Evolutionary conservation across 2,329 filamentous ascomycete species (phyloP).

Genomic region (Curvularia spicifera): DNA sequence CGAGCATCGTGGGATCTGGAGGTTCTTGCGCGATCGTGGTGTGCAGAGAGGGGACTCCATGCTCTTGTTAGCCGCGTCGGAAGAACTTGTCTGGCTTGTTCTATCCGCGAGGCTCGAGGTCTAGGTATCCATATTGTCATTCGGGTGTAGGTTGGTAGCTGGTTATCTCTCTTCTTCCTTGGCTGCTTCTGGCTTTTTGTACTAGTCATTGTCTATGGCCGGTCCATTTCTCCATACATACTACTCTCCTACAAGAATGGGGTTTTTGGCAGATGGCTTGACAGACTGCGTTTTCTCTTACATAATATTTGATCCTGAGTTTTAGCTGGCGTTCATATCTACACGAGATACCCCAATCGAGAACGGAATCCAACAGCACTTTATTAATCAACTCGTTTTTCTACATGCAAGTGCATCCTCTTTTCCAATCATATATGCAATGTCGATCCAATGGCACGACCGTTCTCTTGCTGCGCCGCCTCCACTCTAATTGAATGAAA

Average conservation of each 20-base stretch:
- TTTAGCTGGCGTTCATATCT: background rate
- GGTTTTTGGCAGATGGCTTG: background rate
- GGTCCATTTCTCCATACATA: background rate
- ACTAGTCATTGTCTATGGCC: background rate
- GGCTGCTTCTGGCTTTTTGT: background rate
- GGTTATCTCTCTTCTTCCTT: background rate
- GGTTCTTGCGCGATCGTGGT: conserved; percentile 73
- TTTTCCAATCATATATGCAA: background rate
- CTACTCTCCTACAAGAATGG: background rate
- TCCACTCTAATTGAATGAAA: background rate
- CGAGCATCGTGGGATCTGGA: conserved; percentile 70
- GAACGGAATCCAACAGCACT: background rate
- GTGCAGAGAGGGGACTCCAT: conserved; percentile 76
- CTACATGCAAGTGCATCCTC: background rate
- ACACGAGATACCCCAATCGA: background rate
- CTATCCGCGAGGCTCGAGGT: conserved; percentile 75
- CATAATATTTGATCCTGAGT: background rate
- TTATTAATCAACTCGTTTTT: background rate
- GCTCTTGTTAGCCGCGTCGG: conserved; percentile 71
- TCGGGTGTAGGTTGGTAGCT: conserved; percentile 36
- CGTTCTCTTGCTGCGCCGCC: background rate
- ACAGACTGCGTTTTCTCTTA: background rate
- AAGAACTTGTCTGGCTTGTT: conserved; percentile 74
- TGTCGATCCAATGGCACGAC: background rate
- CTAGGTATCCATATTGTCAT: conserved; percentile 72